Evolutionary conservation across 164 flowering plant genomes (phyloP).

Genomic region (Saururus chinensis): DNA sequence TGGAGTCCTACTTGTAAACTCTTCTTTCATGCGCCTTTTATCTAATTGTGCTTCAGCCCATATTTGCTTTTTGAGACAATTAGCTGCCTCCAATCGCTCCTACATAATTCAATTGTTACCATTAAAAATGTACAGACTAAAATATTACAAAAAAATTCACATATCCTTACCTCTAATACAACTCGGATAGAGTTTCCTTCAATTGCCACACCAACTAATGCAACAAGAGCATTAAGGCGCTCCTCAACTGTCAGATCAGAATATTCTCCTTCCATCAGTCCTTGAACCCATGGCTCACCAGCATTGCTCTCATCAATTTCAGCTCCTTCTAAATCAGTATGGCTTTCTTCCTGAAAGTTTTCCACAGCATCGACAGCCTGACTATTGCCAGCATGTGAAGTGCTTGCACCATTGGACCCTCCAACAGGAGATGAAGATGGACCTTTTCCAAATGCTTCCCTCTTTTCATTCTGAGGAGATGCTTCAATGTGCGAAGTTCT

Average conservation of each 20-base stretch:
- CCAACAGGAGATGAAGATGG: slow-evolving; percentile 19
- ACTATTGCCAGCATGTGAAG: slow-evolving; percentile 16
- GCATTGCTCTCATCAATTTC: slow-evolving; percentile 65
- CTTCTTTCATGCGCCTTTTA: slow-evolving; percentile 79
- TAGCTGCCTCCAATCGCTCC: slow-evolving; percentile 94
- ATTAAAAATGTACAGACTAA: neutral
- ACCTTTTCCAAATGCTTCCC: slow-evolving; percentile 18
- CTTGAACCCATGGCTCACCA: slow-evolving; percentile 87
- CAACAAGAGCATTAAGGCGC: slow-evolving; percentile 82
- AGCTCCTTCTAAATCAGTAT: slow-evolving; percentile 34
- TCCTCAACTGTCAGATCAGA: slow-evolving; percentile 79
- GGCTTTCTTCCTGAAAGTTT: slow-evolving; percentile 10
- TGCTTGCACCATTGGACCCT: slow-evolving; percentile 19
- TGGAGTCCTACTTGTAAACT: slow-evolving; percentile 34
- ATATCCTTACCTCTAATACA: slow-evolving; percentile 59
- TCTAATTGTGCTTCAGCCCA: slow-evolving; percentile 88
- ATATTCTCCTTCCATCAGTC: slow-evolving; percentile 79
- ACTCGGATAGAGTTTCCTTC: slow-evolving; percentile 85
- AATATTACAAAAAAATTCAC: neutral
- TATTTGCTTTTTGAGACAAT: slow-evolving; percentile 87
- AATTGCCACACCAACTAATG: slow-evolving; percentile 74
- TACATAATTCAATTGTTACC: slow-evolving; percentile 17
- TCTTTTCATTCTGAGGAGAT: slow-evolving; percentile 22
- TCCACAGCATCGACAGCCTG: slow-evolving; percentile 19
- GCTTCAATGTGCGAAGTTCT: slow-evolving; percentile 7